Base-by-base conservation (phyloP, 2,329 filamentous ascomycete species). In the Colletotrichum sp. region DNA sequence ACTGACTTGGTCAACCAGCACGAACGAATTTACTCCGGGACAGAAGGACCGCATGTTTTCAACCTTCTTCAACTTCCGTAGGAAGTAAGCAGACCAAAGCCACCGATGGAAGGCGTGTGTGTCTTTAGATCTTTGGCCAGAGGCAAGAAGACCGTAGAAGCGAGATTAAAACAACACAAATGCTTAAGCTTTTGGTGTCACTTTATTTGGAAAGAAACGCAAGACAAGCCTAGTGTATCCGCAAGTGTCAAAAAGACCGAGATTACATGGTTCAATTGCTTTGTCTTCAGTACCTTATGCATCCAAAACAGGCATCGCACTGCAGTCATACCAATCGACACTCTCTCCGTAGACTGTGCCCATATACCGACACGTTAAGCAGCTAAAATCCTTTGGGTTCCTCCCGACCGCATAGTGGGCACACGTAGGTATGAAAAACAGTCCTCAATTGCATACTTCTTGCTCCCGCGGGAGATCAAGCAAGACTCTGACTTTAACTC, bases 21-120 rank as follows among this genome's bases (percentile, higher is more conserved):
- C 71, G 7, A 70, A 74, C 26, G 84, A 87, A 78, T 89, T 89
- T 80, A 87, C 86, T 6, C 52, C 83, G 15, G 85, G 84, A 6
- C 87, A 88, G 79, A 79, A 81, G 34, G 81, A 80, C 34, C 85
- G 86, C 71, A 86, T 87, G 80, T 70, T 76, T 30, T 55, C 61
- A n/a, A 76, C 66, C 2, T 76, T 76, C 26, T 75, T 76, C 8
- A 66, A 34, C 3, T 55, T 62, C 18, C 52, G 76, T 32, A 77
- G 76, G 15, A 77, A 78, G 34, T 75, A 67, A 34, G 28, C 15
- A 24, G 1, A 28, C 8, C 7, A 12, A 56, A 28, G 24, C n/a
- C 21, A 18, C 0, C 6, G n/a, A 52, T 8, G 43, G n/a, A 12
- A 24, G 6, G 43, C 4, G n/a, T 52, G 43, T 0, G n/a, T 8